A percentile compares a stretch with the other conserved stretches of the same genome.
Evolutionary conservation across 805 yeast genomes (phyloP).

Genomic region (Schizosaccharomyces octosporus): DNA sequence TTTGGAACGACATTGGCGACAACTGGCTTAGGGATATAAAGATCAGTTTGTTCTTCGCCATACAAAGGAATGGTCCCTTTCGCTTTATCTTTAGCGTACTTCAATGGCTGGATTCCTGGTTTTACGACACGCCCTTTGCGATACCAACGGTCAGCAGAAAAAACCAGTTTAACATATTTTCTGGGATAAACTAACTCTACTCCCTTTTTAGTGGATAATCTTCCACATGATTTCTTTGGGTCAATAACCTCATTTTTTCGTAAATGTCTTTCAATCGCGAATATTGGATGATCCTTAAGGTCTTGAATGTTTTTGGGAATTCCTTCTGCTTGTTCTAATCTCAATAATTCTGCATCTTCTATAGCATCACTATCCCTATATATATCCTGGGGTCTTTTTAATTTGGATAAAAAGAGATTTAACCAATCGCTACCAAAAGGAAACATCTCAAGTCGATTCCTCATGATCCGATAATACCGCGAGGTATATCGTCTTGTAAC

Average conservation of each 20-base stretch:
- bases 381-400: background rate
- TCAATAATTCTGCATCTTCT: slow-evolving; percentile 37
- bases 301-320: slow-evolving; percentile 70
- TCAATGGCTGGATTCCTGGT: slow-evolving; percentile 41
- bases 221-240: slow-evolving; percentile 22
- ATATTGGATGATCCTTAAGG: slow-evolving; percentile 67
- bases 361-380: slow-evolving; percentile 18
- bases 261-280: slow-evolving; percentile 54
- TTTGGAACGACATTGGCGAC: slow-evolving; percentile 44
- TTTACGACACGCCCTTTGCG: slow-evolving; percentile 52
- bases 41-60: slow-evolving; percentile 52
- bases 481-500: slow-evolving; percentile 65
- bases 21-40: slow-evolving; percentile 40
- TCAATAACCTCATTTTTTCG: slow-evolving; percentile 45
- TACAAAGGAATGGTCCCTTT: slow-evolving; percentile 25
- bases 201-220: slow-evolving; percentile 16
- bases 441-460: background rate
- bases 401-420: background rate
- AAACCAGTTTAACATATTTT: slow-evolving; percentile 32
- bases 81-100: slow-evolving; percentile 13
- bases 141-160: slow-evolving; percentile 72
- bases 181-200: slow-evolving; percentile 31
- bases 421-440: background rate
- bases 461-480: slow-evolving; percentile 8
- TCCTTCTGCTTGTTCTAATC: slow-evolving; percentile 46